phyloP scores from a whole-genome alignment of 2,329 filamentous ascomycete species.

The Cladosporium sp. region DNA sequence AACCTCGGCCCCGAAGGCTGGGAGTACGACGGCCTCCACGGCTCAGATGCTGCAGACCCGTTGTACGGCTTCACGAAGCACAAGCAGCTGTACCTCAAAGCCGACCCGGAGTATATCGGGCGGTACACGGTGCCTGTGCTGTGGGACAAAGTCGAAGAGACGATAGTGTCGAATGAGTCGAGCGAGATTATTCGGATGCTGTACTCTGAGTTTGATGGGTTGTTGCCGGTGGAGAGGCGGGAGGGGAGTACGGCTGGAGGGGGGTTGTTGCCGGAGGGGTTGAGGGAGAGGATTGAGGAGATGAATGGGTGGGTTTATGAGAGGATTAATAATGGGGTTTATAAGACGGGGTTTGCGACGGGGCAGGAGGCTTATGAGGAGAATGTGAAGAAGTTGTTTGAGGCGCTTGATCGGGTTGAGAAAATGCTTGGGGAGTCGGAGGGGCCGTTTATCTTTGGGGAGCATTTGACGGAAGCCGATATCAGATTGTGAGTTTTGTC shows the following conservation, averaged over 20 bases:
- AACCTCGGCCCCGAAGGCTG: constrained; percentile 58
- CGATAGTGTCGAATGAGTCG: constrained; percentile 87
- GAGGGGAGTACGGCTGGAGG: constrained; percentile 55
- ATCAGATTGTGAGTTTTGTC: constrained; percentile 60
- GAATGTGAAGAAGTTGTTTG: constrained; percentile 71
- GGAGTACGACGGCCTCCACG: constrained; percentile 68
- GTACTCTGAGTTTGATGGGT: constrained; percentile 72
- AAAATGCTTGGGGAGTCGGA: constrained; percentile 60
- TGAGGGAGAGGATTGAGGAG: constrained; percentile 71
- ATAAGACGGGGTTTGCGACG: constrained; percentile 72
- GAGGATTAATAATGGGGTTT: constrained; percentile 56
- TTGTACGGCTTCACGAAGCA: constrained; percentile 67
- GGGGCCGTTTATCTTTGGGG: constrained; percentile 72
- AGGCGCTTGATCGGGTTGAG: constrained; percentile 75
- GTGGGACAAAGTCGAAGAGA: constrained; percentile 64
- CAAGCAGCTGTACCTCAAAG: constrained; percentile 71
- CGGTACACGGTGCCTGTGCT: constrained; percentile 82
- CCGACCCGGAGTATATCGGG: constrained; percentile 65
- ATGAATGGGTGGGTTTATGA: constrained; percentile 80
- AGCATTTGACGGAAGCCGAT: constrained; percentile 76
- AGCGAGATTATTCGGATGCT: constrained; percentile 90
- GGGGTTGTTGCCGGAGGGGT: constrained; percentile 65
- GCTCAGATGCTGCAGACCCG: constrained; percentile 58
- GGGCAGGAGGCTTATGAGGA: constrained; percentile 80
- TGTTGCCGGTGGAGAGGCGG: constrained; percentile 52